A percentile compares a stretch with the other conserved stretches of the same genome.
phyloP scores from a whole-genome alignment of 2,329 filamentous ascomycete genomes.

The Zymoseptoria crescenta region DNA sequence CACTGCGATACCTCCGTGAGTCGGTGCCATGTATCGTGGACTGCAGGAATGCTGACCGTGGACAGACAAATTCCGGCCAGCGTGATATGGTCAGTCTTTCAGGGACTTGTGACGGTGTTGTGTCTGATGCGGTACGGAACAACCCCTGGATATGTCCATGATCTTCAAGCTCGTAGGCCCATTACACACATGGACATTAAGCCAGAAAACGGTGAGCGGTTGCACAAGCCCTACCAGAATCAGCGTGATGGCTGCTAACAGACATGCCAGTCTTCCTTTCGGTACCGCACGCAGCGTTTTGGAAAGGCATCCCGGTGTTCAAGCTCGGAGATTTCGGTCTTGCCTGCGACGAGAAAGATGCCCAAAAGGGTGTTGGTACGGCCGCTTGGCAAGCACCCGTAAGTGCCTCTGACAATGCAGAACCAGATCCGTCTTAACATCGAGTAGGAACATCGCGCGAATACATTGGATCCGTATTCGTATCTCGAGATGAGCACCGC shows the following conservation, averaged over 20 bases:
- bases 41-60: background rate
- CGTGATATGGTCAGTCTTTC: conserved; percentile 5
- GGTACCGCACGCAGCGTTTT: background rate
- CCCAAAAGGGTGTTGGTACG: background rate
- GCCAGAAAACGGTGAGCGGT: conserved; percentile 1
- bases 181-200: conserved; percentile 5
- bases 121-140: background rate
- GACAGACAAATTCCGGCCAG: conserved; percentile 1
- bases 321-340: conserved; percentile 8
- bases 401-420: background rate
- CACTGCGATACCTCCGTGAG: background rate
- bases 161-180: background rate
- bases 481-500: background rate
- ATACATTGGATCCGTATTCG: background rate
- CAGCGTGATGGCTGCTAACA: background rate
- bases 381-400: conserved; percentile 4
- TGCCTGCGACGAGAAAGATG: background rate
- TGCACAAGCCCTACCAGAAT: background rate
- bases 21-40: background rate
- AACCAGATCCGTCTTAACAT: background rate
- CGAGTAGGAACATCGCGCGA: background rate
- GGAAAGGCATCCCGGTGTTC: conserved; percentile 1
- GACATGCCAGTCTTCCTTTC: conserved; percentile 2
- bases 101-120: conserved; percentile 1
- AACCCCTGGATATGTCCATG: background rate